Conservation (phyloP, 1,139 yeast species). For the Eremothecium sinecaudum region DNA sequence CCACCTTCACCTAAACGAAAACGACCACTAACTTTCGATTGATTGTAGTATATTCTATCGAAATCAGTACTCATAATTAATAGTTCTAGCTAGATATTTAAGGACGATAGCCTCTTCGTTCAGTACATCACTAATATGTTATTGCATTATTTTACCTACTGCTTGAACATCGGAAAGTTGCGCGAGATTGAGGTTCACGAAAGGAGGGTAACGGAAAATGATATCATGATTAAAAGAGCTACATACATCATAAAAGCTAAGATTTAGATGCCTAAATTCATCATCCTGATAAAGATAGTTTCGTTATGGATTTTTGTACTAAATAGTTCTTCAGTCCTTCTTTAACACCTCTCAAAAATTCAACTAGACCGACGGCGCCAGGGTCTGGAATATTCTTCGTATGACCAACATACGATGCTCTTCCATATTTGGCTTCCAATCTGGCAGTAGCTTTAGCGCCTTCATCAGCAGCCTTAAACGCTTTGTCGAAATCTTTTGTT, state of each 20-base stretch:
- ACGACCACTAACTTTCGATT: conserved; percentile 73
- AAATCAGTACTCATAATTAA: conserved; percentile 42
- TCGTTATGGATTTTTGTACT: background rate
- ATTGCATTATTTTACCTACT: too few relatives aligned
- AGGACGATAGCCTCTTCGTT: too few relatives aligned
- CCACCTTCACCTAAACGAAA: conserved; percentile 94
- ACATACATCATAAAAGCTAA: too few relatives aligned
- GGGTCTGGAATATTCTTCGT: conserved; percentile 77
- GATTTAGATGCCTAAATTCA: too few relatives aligned
- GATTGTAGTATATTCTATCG: conserved; percentile 81
- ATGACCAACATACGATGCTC: conserved; percentile 78
- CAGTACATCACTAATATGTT: too few relatives aligned
- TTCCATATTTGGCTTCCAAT: conserved; percentile 78
- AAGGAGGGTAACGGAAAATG: background rate
- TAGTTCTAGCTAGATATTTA: too few relatives aligned
- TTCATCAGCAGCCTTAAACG: conserved; percentile 56
- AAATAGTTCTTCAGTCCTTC: background rate
- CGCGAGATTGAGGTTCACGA: too few relatives aligned
- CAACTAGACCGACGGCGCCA: conserved; percentile 78
- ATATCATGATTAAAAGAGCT: too few relatives aligned
- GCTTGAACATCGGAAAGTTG: too few relatives aligned
- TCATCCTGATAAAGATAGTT: too few relatives aligned
- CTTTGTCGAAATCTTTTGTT: conserved; percentile 45
- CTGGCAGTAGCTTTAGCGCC: conserved; percentile 72
- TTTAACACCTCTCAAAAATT: conserved; percentile 47